These are phyloP conservation scores for Umbellularia californica DNA, from an alignment of 164 flowering plant genomes.

Conservation along the genomic window DNA sequence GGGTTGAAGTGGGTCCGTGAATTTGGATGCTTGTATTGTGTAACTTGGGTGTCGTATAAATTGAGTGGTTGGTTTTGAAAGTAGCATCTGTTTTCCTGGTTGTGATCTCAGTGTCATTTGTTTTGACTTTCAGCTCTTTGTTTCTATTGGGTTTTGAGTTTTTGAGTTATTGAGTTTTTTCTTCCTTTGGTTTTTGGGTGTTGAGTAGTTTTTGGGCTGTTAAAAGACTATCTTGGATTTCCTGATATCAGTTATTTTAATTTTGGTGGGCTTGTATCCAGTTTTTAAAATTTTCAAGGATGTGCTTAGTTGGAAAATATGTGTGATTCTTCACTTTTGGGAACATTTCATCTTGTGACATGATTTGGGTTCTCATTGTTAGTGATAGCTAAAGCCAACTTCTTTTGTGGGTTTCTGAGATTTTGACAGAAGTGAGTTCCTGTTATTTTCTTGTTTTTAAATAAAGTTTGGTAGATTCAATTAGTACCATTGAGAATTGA, in stretches of 20 bases:
- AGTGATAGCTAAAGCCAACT: background rate
- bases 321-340: background rate
- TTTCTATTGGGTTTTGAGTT: background rate
- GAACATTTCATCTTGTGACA: background rate
- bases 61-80: background rate
- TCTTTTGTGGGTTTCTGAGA: background rate
- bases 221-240: background rate
- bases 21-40: background rate
- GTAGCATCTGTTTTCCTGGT: background rate
- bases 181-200: no score
- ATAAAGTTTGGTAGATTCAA: conserved; percentile 8
- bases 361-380: background rate
- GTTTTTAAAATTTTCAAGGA: no score
- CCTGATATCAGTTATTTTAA: background rate
- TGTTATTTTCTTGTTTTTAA: background rate
- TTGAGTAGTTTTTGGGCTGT: no score
- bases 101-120: background rate
- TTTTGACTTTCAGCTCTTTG: background rate
- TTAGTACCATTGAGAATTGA: background rate
- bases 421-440: conserved; percentile 11
- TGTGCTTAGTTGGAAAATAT: no score
- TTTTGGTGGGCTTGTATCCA: background rate
- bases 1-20: background rate
- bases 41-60: no score
- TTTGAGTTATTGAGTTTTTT: no score